Evolutionary conservation across 2,329 filamentous ascomycete species (phyloP), one percentile per base, ranked within the genome.

Genomic region (Hymenoscyphus scutula): DNA sequence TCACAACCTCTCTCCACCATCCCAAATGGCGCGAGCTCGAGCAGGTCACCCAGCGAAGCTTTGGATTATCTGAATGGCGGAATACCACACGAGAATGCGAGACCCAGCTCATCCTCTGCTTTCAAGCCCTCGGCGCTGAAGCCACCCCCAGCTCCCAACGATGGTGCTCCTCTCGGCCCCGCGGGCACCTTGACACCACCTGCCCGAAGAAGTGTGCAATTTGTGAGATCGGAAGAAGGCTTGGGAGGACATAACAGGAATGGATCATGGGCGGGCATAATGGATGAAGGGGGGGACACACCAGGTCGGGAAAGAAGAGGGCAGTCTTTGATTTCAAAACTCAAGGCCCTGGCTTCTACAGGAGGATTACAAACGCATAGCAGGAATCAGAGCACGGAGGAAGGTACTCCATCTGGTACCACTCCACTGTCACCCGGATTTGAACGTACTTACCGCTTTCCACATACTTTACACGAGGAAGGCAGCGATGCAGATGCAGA

Each of bases 401-500:
- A 75, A 19, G 73, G 71, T 17, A 68, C 71, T 10, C 67, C 70
- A 11, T 82, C 82, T 8, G 73, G 77, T 13, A 70, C 78, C 5
- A 73, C 77, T 13, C 70, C 77, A 5, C 80, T 75, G 66, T 84
- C 84, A 11, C 83, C 85, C 6, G 38, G 38, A 45, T 25, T 23
- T 51, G 71, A 76, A 1, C 78, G 82, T 45, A 71, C 75, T 25
- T 77, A 80, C 55, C 78, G 80, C 62, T 79, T 85, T 66, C 83
- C 83, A 10, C 79, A 82, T 23, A 84, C 81, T 0, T 74, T 86
- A 61, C 45, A 51, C 23, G 45, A 51, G 45, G 74, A 82, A 65
- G 86, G 85, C 23, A 90, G 87, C 73, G 91, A 93, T 71, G 91
- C 89, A 0, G 93, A 96, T 74, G 91, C 89, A 1, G 93, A 96